Conservation (phyloP, 371 early-diverging fungal genomes). For the Mucor indicus region DNA sequence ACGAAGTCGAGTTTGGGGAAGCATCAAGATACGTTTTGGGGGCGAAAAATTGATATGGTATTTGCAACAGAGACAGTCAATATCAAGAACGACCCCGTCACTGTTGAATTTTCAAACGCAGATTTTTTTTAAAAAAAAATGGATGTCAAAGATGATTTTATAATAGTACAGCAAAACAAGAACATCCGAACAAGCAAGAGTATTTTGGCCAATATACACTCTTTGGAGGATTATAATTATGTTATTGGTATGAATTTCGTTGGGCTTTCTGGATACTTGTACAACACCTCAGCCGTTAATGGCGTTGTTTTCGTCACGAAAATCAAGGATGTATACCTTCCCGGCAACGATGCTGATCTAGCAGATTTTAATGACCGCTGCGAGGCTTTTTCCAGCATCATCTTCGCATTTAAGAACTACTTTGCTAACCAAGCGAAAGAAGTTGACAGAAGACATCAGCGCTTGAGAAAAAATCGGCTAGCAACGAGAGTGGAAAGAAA, state of each 20-base stretch:
- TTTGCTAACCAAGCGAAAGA: slow-evolving; percentile 2
- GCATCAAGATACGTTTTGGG: neutral
- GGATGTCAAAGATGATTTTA: slow-evolving; percentile 4
- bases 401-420: slow-evolving; percentile 2
- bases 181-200: slow-evolving; percentile 8
- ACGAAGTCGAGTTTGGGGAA: slow-evolving; percentile 1
- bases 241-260: slow-evolving; percentile 9
- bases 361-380: neutral
- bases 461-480: neutral
- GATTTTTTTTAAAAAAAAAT: slow-evolving; percentile 8
- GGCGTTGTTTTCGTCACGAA: slow-evolving; percentile 1
- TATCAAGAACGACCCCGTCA: slow-evolving; percentile 1
- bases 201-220: slow-evolving; percentile 2
- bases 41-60: slow-evolving; percentile 1
- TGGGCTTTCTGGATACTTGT: slow-evolving; percentile 6
- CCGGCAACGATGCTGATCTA: slow-evolving; percentile 1
- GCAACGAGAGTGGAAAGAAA: slow-evolving; percentile 30
- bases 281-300: slow-evolving; percentile 1
- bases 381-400: neutral
- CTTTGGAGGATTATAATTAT: slow-evolving; percentile 2
- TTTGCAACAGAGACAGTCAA: slow-evolving; percentile 3
- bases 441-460: neutral
- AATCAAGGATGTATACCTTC: slow-evolving; percentile 2
- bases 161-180: slow-evolving; percentile 4
- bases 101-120: slow-evolving; percentile 5